Conservation (phyloP, 108 stramenopile species). For the Chaetoceros tenuissimus region DNA sequence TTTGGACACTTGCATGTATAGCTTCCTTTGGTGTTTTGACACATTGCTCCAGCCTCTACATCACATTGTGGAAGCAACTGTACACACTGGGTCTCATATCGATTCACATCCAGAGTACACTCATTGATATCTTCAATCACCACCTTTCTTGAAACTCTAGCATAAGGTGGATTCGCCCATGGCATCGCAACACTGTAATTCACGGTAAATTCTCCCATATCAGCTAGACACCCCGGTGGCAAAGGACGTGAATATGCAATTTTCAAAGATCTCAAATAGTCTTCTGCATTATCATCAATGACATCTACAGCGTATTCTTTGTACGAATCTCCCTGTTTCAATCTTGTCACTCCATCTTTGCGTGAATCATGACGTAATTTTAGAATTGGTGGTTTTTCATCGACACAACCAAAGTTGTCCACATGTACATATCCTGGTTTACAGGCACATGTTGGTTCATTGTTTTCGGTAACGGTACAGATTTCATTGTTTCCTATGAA, state of each 20-base stretch:
- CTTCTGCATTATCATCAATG: conserved; percentile 81
- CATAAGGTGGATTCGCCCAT: conserved; percentile 70
- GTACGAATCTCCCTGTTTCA: conserved; percentile 81
- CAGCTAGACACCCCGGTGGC: conserved; percentile 67
- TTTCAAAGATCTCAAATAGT: conserved; percentile 72
- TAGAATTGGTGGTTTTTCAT: conserved; percentile 68
- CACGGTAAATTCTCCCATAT: conserved; percentile 82
- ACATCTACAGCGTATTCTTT: conserved; percentile 83
- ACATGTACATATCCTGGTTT: conserved; percentile 63
- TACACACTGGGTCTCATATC: conserved; percentile 45
- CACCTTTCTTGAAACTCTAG: conserved; percentile 59
- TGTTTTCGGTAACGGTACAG: conserved; percentile 41
- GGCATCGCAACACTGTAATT: conserved; percentile 89
- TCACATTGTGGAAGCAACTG: conserved; percentile 77
- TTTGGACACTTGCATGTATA: conserved; percentile 83
- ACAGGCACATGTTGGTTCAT: conserved; percentile 64
- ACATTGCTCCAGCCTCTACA: conserved; percentile 55
- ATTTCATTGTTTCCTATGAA: conserved; percentile 51
- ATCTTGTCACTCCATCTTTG: conserved; percentile 32
- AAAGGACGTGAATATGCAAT: conserved; percentile 77
- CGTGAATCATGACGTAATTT: conserved; percentile 43
- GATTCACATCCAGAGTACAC: conserved; percentile 41
- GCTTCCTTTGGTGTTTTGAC: conserved; percentile 74
- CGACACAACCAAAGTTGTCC: conserved; percentile 75
- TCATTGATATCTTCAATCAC: conserved; percentile 89